Evolutionary conservation across 495 filamentous ascomycete genomes (phyloP), one percentile per base, ranked within the genome.

Genomic region (Cercophora samala): DNA sequence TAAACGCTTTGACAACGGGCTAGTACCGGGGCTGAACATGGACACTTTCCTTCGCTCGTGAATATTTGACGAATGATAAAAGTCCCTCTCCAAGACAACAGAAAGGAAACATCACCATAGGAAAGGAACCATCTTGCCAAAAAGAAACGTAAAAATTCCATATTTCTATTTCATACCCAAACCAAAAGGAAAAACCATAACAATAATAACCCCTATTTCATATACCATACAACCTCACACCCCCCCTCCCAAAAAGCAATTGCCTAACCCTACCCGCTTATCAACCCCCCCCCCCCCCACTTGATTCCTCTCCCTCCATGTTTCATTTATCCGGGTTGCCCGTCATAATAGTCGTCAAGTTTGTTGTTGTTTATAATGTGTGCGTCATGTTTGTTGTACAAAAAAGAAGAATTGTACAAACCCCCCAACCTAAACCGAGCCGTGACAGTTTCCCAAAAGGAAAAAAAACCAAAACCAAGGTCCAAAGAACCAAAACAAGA

Each of bases 401-500:
- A 17, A 11, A 18, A 46, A 17, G 3, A 18, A 46, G 13, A 5
- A 5, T 46, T 1, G 37, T 46, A 46, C 37, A 46, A n/a, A n/a
- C n/a, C n/a, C n/a, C n/a, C n/a, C n/a, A n/a, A n/a, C n/a, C n/a
- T n/a, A n/a, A n/a, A 46, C 15, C 15, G 6, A 29, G 8, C 26
- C 26, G 8, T 46, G 13, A 46, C 15, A 8, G 15, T 46, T 46
- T 9, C 37, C 37, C 3, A 8, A 17, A 46, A 46, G 13, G 37
- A 46, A 8, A 46, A 46, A 11, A 46, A 46, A 11, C 26, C 26
- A 17, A 46, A 46, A 46, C 37, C 37, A 11, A 32, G 52, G 4
- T 17, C 17, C 52, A 9, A 58, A 58, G 4, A 25, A 54, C 15
- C 17, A 21, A 58, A 58, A 58, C 24, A 24, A 64, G 23, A 66